Base-by-base conservation (phyloP, 1,139 yeast genomes). In the Pichia sp. region DNA sequence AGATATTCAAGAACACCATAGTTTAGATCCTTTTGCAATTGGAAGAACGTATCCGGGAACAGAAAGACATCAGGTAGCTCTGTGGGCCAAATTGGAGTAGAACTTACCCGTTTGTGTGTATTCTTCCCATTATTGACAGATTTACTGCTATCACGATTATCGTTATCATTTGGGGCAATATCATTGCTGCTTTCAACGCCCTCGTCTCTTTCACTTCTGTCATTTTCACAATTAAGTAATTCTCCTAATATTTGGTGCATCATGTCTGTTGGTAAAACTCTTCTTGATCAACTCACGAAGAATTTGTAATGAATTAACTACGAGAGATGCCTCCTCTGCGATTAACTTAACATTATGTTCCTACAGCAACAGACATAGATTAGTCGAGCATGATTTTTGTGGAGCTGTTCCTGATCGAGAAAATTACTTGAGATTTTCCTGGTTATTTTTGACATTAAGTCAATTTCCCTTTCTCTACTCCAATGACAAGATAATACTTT, bases 21-120 rank as follows among this genome's bases (percentile, higher is more conserved):
- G 11, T 54, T 49, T 8, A 57, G 10, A 26, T 51, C 54, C 13
- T 51, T 42, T 29, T 57, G 60, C n/a, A 57, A 46, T 3, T 54
- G 47, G 32, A 57, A 57, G 38, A 49, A 57, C 1, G 53, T 19
- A 10, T 55, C 55, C 1, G 56, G 52, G 23, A 54, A 54, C 10
- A 48, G 45, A 38, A 51, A 51, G 1, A 54, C 56, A 42, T 54
- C 54, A 3, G 56, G 56, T 26, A 54, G n/a, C 30, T 51, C 54
- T 19, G 52, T 47, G 15, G 54, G 56, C 54, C 54, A 51, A 10
- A 53, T 19, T 2, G 56, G 55, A 3, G 55, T 46, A 5, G 54
- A 54, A 32, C 47, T 40, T 5, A 38, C 29, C 2, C 51, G 11
- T 38, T 42, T 47, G 8, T 23, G 19, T 5, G n/a, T 23, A 29